Base-by-base conservation (phyloP, 1,139 yeast genomes). In the Sugiyamaella sp. region DNA sequence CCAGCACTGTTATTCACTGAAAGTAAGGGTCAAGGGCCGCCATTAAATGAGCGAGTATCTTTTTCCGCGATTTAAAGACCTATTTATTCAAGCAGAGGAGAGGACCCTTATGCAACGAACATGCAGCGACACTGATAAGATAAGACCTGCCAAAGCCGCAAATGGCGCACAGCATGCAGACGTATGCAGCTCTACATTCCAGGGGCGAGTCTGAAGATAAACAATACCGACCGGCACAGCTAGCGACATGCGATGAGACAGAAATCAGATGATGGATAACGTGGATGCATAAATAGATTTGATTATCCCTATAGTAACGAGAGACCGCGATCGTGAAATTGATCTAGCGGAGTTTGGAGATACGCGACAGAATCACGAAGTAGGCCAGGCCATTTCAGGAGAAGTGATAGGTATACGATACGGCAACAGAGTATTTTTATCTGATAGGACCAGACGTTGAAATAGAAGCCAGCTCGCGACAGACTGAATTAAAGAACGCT, bases 271-370 rank as follows among this genome's bases (percentile, higher is more conserved):
- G 14, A 29, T 29, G 35, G 35, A 29, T 29, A 29, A 29, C 35
- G 35, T 29, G 42, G 14, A 10, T 39, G 42, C 42, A 39, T 39
- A 39, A 5, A 21, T 21, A 19, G n/a, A 29, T 6, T 29, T 29
- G 35, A 39, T 27, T 42, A 43, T 43, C 38, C 32, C 46, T 35
- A 35, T 21, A 16, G 40, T 39, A 22, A 39, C 43, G 29, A 20
- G 43, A 20, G 12, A 21, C 9, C 22, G 10, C 16, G 17, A 33
- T 22, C 12, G 12, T 16, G 25, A 12, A 14, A 32, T 32, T 12
- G 16, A 32, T 32, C 16, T 32, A 32, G 4, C 10, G 10, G 5
- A 6, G 10, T 10, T 24, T 24, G 29, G 10, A 5, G 10, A 24
- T 24, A n/a, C n/a, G n/a, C n/a, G n/a, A n/a, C n/a, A n/a, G n/a